These are phyloP conservation scores for Ceratocystis huliohia DNA, from an alignment of 2,329 filamentous ascomycete genomes.

Conservation along the genomic window DNA sequence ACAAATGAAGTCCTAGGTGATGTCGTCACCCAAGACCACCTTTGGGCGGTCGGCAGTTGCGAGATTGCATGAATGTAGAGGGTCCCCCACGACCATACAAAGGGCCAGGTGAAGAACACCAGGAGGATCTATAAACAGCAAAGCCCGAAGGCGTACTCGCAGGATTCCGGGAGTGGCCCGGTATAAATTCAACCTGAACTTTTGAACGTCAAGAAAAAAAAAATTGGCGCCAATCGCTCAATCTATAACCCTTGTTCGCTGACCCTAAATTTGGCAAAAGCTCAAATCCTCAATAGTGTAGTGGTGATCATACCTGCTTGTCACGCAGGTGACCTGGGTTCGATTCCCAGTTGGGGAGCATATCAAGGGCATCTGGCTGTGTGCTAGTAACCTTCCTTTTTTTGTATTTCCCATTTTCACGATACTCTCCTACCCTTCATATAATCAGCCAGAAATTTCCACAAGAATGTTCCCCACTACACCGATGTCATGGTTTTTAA, in stretches of 20 bases:
- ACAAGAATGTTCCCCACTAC: not conserved
- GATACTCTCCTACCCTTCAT: not conserved
- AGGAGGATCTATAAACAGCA: no score
- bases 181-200: no score
- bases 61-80: no score
- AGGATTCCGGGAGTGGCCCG: no score
- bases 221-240: not conserved
- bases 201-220: no score
- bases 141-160: no score
- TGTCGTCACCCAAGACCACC: no score
- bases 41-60: no score
- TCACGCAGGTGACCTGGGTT: constrained; percentile 10
- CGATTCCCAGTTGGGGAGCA: constrained; percentile 3
- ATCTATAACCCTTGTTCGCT: not conserved
- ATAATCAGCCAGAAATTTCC: not conserved
- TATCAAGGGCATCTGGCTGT: no score
- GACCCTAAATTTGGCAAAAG: not conserved
- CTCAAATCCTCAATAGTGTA: not conserved
- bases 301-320: constrained; percentile 12
- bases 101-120: no score
- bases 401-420: not conserved
- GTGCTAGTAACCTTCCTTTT: not conserved
- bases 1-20: no score
- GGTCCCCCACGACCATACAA: no score
- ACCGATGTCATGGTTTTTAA: not conserved